These are phyloP conservation scores for Solanum lignicaule DNA, from an alignment of 257 asterid species.

Conservation along the genomic window DNA sequence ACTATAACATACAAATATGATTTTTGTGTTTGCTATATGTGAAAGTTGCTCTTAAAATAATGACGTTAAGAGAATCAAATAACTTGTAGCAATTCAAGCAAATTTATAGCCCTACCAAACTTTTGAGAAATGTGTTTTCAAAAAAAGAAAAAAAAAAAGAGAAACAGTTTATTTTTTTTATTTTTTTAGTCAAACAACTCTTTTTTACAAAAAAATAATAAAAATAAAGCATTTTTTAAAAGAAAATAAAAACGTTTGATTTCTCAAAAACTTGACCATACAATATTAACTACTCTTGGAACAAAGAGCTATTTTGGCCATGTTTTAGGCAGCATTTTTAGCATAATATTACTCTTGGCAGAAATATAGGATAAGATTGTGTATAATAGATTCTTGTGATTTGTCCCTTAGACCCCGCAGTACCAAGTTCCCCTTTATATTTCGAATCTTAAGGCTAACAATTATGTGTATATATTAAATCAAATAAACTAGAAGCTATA, in stretches of 20 bases:
- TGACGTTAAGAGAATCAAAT: not conserved
- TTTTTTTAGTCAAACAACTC: too few species aligned
- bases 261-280: not conserved
- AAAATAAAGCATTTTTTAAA: too few species aligned
- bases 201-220: too few species aligned
- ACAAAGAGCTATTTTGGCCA: not conserved
- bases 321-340: not conserved
- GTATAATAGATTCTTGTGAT: not conserved
- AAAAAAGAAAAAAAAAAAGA: too few species aligned
- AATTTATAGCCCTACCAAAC: not conserved
- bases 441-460: not conserved
- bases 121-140: not conserved
- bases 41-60: too few species aligned
- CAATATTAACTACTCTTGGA: not conserved
- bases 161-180: too few species aligned
- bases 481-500: not conserved
- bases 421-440: too few species aligned
- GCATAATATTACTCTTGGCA: not conserved
- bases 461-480: not conserved
- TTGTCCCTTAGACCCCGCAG: rapidly evolving
- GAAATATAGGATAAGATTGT: too few species aligned
- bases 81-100: not conserved
- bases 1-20: too few species aligned
- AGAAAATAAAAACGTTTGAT: too few species aligned
- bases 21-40: too few species aligned